Conservation (phyloP, 257 asterid genomes). For the Primulina huaijiensis region DNA sequence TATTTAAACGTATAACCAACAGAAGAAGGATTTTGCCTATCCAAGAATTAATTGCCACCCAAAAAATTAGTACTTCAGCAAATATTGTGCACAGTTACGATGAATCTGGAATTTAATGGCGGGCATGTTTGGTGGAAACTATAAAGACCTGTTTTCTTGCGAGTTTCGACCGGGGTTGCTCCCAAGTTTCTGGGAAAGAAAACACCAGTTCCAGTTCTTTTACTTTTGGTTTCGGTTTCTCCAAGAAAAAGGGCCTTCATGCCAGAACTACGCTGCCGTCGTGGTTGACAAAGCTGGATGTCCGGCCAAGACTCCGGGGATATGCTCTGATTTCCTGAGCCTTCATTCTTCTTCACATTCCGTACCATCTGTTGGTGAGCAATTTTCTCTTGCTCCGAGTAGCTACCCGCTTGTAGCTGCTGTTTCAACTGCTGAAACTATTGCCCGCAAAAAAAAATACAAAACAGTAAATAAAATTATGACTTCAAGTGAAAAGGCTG, state of each 20-base stretch:
- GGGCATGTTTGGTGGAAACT: background rate
- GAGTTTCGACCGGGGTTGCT: slow-evolving; percentile 32
- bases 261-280: slow-evolving; percentile 43
- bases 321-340: background rate
- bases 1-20: background rate
- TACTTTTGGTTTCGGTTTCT: slow-evolving; percentile 44
- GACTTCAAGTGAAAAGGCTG: background rate
- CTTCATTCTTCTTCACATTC: background rate
- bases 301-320: slow-evolving; percentile 9
- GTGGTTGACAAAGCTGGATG: slow-evolving; percentile 32
- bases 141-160: slow-evolving; percentile 51
- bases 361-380: slow-evolving; percentile 1
- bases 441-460: background rate
- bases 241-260: slow-evolving; percentile 66
- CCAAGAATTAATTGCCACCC: no score
- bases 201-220: slow-evolving; percentile 84
- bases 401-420: background rate
- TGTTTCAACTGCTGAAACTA: slow-evolving; percentile 11
- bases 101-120: background rate
- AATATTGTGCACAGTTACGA: background rate
- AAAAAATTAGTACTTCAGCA: background rate
- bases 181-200: slow-evolving; percentile 62
- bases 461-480: background rate
- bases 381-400: background rate
- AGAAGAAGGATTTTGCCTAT: background rate